Evolutionary conservation across 139 green algal genomes (phyloP).

Genomic region (Tetradesmus obliquus): DNA sequence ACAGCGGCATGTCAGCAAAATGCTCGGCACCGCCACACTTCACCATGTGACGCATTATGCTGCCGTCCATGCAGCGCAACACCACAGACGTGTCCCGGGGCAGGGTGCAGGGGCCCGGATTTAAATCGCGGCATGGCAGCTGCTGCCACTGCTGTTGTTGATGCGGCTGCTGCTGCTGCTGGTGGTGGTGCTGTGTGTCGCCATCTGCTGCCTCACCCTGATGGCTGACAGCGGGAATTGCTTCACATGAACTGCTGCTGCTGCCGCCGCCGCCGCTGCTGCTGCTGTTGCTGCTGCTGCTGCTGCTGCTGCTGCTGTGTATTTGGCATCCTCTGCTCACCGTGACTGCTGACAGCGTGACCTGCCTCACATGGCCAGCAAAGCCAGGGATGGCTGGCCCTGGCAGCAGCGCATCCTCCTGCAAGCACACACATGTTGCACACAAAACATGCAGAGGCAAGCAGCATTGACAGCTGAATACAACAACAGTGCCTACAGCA

Average conservation of each 20-base stretch:
- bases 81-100: background rate
- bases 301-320: background rate
- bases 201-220: background rate
- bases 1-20: constrained; percentile 12
- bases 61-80: constrained; percentile 5
- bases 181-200: background rate
- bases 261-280: background rate
- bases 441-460: background rate
- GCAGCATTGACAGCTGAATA: background rate
- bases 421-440: background rate
- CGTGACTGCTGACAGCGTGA: constrained; percentile 19
- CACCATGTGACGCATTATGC: constrained; percentile 29
- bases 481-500: background rate
- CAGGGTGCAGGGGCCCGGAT: background rate
- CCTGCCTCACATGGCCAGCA: background rate
- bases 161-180: background rate
- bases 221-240: background rate
- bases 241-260: no score
- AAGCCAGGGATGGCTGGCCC: constrained; percentile 5
- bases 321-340: background rate
- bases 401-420: background rate
- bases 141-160: background rate
- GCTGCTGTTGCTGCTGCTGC: background rate
- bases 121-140: background rate
- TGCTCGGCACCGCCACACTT: constrained; percentile 7